Conservation (phyloP, 1,284 basidiomycete species). For the Somion occarium region DNA sequence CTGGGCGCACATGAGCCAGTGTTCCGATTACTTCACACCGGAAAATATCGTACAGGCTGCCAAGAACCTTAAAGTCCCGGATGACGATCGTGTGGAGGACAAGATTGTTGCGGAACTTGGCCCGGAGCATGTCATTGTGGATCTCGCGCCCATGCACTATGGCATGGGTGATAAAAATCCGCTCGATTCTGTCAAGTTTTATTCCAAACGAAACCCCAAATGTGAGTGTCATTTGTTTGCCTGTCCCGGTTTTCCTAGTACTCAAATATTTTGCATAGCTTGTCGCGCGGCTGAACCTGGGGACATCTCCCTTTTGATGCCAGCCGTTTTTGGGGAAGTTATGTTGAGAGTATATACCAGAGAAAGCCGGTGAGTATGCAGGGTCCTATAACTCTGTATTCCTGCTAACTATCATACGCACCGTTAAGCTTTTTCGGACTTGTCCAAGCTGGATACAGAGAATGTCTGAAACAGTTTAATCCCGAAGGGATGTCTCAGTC, state of each 20-base stretch:
- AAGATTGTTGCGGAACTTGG: slow-evolving; percentile 33
- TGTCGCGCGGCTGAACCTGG: slow-evolving; percentile 29
- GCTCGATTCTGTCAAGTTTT: slow-evolving; percentile 63
- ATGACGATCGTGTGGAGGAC: slow-evolving; percentile 15
- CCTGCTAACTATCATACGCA: too few relatives aligned
- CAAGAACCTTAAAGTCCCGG: slow-evolving; percentile 21
- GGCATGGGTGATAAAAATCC: slow-evolving; percentile 72
- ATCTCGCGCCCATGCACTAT: slow-evolving; percentile 60
- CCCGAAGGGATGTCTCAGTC: neutral
- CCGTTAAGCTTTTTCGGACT: slow-evolving; percentile 5
- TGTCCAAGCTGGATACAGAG: slow-evolving; percentile 6
- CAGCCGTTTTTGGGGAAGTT: slow-evolving; percentile 57
- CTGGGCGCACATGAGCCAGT: slow-evolving; percentile 38
- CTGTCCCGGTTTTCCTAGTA: neutral
- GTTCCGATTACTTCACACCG: slow-evolving; percentile 45
- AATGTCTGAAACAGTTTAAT: slow-evolving; percentile 3
- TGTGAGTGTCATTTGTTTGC: slow-evolving; percentile 32
- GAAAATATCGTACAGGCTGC: slow-evolving; percentile 50
- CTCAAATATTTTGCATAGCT: slow-evolving; percentile 3
- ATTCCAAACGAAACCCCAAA: slow-evolving; percentile 60
- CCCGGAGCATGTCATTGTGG: slow-evolving; percentile 56
- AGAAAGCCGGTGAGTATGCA: slow-evolving; percentile 37
- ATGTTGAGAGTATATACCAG: slow-evolving; percentile 64
- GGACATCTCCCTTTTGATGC: slow-evolving; percentile 61
- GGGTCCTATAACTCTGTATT: too few relatives aligned